These are phyloP conservation scores for Neurospora sp. DNA, from an alignment of 495 filamentous ascomycete species.

Conservation along the genomic window DNA sequence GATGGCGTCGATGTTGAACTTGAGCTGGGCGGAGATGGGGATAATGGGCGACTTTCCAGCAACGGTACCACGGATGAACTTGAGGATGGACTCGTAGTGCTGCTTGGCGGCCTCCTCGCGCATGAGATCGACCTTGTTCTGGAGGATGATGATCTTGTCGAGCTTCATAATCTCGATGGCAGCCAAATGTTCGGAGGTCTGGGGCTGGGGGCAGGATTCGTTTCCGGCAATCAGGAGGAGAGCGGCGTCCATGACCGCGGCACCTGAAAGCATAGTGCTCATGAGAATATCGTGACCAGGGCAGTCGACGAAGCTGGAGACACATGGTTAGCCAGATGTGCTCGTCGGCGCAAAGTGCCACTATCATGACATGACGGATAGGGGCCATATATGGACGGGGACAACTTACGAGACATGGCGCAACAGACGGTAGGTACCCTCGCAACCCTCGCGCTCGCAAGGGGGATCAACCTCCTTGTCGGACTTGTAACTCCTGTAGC, in stretches of 20 bases:
- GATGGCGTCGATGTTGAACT: constrained; percentile 99
- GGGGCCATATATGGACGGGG: too few relatives aligned
- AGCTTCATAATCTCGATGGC: constrained; percentile 99
- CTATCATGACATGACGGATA: too few relatives aligned
- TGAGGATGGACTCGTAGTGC: constrained; percentile 91
- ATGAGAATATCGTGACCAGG: constrained; percentile 99
- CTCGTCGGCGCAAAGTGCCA: background rate
- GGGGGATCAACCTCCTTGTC: constrained; percentile 95
- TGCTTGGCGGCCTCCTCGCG: constrained; percentile 81
- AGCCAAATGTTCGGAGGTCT: constrained; percentile 96
- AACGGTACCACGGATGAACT: constrained; percentile 95
- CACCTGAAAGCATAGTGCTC: constrained; percentile 99
- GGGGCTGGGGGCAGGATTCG: constrained; percentile 97
- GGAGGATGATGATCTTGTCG: constrained; percentile 95
- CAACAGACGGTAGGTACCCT: constrained; percentile 70
- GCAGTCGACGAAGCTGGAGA: constrained; percentile 82
- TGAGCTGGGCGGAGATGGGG: constrained; percentile 95
- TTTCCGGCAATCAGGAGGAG: constrained; percentile 95
- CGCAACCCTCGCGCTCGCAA: constrained; percentile 88
- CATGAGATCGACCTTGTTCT: constrained; percentile 99
- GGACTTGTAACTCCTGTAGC: constrained; percentile 95
- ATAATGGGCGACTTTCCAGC: constrained; percentile 94
- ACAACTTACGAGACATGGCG: constrained; percentile 75
- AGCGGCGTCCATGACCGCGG: constrained; percentile 98
- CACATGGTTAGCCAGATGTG: constrained; percentile 4